Percentiles rank a stretch among this genome's conserved stretches.
phyloP scores from a whole-genome alignment of 139 green algal species.

The Chlorella sp. region DNA sequence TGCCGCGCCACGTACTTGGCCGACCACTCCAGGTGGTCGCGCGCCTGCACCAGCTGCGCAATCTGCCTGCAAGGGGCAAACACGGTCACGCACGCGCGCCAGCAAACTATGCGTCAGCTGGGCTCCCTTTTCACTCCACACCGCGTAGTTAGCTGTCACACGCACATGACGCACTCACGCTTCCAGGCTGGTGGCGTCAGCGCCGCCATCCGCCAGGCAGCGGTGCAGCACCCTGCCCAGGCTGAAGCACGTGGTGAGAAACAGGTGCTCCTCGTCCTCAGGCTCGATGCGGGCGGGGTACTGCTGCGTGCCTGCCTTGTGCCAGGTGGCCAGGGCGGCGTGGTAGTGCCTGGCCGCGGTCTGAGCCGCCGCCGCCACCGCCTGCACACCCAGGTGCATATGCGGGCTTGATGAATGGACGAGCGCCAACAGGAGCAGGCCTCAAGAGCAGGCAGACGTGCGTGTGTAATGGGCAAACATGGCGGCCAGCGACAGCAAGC shows the following conservation, averaged over 20 bases:
- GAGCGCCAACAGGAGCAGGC: no score
- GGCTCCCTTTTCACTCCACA: neutral
- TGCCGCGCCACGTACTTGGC: neutral
- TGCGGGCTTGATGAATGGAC: no score
- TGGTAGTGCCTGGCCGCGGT: constrained; percentile 25
- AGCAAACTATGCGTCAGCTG: neutral
- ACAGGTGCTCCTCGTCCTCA: constrained; percentile 34
- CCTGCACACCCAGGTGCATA: no score
- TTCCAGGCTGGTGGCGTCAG: neutral
- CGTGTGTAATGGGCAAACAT: neutral
- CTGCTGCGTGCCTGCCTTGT: neutral
- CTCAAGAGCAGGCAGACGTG: no score
- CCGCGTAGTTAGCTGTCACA: neutral
- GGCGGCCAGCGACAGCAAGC: neutral
- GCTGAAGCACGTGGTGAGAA: constrained; percentile 39
- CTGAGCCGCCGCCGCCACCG: neutral
- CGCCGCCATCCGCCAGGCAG: neutral
- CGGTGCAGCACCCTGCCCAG: constrained; percentile 39
- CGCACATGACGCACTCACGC: neutral
- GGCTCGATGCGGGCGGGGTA: constrained; percentile 21
- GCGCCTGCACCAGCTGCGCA: neutral
- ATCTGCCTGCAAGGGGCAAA: neutral
- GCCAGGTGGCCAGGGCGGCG: constrained; percentile 39
- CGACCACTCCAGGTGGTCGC: neutral
- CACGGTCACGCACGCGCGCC: neutral